Conservation (phyloP, 768 basidiomycete species). For the Galerina sulciceps region DNA sequence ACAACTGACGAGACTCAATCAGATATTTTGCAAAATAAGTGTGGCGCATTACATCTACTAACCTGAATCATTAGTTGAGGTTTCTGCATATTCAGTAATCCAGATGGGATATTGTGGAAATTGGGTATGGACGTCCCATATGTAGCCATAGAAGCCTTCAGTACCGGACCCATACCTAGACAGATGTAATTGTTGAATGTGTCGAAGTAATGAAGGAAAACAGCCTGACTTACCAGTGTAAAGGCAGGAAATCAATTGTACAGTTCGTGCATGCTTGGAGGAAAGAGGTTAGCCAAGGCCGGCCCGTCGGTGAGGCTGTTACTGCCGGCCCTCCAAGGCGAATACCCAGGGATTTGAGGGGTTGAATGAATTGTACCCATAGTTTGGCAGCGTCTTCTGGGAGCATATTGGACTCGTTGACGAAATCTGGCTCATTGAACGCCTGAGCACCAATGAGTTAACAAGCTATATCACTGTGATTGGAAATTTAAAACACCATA, state of each 20-base stretch:
- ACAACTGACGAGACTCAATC: slow-evolving; percentile 38
- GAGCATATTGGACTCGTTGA: slow-evolving; percentile 47
- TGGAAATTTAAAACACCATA: slow-evolving; percentile 22
- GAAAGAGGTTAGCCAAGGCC: slow-evolving; percentile 58
- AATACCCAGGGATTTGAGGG: slow-evolving; percentile 52
- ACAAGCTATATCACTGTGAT: neutral
- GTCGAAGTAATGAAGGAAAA: neutral
- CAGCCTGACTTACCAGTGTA: slow-evolving; percentile 51
- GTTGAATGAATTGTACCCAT: slow-evolving; percentile 63
- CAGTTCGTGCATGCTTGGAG: slow-evolving; percentile 54
- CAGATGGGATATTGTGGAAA: slow-evolving; percentile 59
- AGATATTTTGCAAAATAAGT: neutral
- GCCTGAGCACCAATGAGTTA: slow-evolving; percentile 36
- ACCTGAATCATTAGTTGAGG: slow-evolving; percentile 49
- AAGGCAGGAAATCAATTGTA: slow-evolving; percentile 52
- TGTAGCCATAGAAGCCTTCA: slow-evolving; percentile 56
- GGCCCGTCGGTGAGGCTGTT: slow-evolving; percentile 53
- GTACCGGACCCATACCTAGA: slow-evolving; percentile 61
- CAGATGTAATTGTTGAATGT: neutral
- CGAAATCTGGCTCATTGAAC: slow-evolving; percentile 60
- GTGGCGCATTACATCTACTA: slow-evolving; percentile 6
- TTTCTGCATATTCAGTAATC: slow-evolving; percentile 70
- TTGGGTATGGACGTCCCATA: slow-evolving; percentile 53
- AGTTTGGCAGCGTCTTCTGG: slow-evolving; percentile 50
- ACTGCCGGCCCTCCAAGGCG: slow-evolving; percentile 63